A percentile compares a stretch with the other conserved stretches of the same genome.
These are phyloP conservation scores for Rhizoclosmatium sp. DNA, from an alignment of 192 early-diverging fungal species.

Conservation along the genomic window DNA sequence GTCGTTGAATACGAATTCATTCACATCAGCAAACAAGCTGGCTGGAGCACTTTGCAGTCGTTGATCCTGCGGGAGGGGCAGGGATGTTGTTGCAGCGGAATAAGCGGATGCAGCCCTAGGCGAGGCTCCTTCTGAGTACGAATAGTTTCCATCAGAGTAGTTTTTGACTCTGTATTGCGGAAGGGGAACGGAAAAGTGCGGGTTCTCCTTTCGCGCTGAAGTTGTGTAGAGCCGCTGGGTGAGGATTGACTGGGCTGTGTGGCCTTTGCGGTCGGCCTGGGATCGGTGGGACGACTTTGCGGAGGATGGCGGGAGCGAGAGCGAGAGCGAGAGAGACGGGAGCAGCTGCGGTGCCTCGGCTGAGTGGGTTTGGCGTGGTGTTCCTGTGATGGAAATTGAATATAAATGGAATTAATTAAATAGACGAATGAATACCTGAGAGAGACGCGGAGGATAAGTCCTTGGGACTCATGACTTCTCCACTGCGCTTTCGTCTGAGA, in stretches of 20 bases:
- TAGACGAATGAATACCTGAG: too few relatives aligned
- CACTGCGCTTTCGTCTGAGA: too few relatives aligned
- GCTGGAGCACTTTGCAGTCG: slow-evolving; percentile 9
- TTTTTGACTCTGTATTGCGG: not conserved
- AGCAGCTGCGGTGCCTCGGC: too few relatives aligned
- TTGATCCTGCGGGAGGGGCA: not conserved
- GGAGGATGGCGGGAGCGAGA: not conserved
- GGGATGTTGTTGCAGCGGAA: not conserved
- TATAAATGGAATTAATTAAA: too few relatives aligned
- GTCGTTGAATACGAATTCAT: not conserved
- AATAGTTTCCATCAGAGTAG: not conserved
- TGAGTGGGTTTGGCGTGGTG: too few relatives aligned
- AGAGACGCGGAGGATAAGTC: too few relatives aligned
- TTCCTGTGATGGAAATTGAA: too few relatives aligned
- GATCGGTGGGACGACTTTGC: not conserved
- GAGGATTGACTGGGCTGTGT: slow-evolving; percentile 2
- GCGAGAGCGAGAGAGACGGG: too few relatives aligned
- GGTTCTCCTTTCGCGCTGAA: slow-evolving; percentile 21
- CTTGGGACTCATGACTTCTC: too few relatives aligned
- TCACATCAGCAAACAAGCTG: not conserved
- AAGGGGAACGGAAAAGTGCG: slow-evolving; percentile 19
- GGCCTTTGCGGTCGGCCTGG: not conserved
- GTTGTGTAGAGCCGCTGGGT: slow-evolving; percentile 35
- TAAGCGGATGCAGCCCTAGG: not conserved
- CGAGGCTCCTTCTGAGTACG: not conserved